Evolutionary conservation across 1,284 basidiomycete genomes (phyloP).

Genomic region (Kalmanozyma brasiliensis): DNA sequence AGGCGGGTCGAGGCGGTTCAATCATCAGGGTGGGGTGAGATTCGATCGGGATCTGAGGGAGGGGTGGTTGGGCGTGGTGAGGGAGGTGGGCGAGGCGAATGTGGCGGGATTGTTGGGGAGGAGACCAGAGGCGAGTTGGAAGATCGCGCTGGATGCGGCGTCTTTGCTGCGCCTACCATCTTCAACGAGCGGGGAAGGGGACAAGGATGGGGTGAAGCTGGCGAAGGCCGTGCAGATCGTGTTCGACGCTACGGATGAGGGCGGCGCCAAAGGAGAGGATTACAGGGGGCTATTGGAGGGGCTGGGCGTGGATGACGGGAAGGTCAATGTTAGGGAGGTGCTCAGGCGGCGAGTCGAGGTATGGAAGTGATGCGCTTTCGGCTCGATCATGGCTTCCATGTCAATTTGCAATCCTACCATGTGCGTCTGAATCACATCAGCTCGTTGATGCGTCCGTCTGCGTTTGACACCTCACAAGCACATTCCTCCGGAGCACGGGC

Average conservation of each 20-base stretch:
- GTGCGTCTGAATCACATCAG: too few species aligned
- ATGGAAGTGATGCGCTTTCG: conserved; percentile 41
- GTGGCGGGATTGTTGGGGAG: conserved; percentile 34
- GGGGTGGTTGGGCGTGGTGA: conserved; percentile 59
- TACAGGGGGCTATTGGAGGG: conserved; percentile 15
- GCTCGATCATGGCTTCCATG: too few species aligned
- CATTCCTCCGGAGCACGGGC: too few species aligned
- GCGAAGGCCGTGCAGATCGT: conserved; percentile 30
- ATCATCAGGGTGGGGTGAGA: conserved; percentile 12
- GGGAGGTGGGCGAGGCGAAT: conserved; percentile 14
- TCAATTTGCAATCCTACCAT: too few species aligned
- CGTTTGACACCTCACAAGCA: too few species aligned
- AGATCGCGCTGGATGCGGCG: conserved; percentile 20
- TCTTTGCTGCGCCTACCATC: conserved; percentile 23
- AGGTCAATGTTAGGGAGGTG: conserved; percentile 31
- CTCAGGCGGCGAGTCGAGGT: conserved; percentile 36
- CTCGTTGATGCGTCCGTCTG: too few species aligned
- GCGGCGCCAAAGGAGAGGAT: conserved; percentile 3
- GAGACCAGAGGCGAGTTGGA: conserved; percentile 51
- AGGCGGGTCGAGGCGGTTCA: conserved; percentile 39
- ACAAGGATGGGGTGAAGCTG: conserved; percentile 8
- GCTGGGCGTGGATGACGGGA: conserved; percentile 21
- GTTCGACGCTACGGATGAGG: conserved; percentile 20
- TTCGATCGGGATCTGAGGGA: conserved; percentile 49
- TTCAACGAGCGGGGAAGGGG: neutral